Percentiles rank a stretch among this genome's conserved stretches.
Evolutionary conservation across 164 flowering plant genomes (phyloP).

Genomic region (Santalum album): DNA sequence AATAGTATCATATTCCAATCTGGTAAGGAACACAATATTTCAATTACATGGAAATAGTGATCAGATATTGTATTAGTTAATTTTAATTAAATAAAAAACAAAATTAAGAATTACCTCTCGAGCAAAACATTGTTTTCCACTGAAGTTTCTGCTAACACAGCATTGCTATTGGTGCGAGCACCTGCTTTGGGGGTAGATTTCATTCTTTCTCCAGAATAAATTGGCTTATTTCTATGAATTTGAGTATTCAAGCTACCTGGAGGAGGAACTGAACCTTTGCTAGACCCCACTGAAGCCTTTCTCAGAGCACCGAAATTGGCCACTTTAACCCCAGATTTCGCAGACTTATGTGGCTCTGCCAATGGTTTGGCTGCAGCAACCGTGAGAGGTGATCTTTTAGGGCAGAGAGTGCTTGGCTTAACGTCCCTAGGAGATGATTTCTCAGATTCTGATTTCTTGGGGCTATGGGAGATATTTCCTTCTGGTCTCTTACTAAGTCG

Average conservation of each 20-base stretch:
- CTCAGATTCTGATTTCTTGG: slow-evolving; percentile 27
- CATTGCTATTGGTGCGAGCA: slow-evolving; percentile 15
- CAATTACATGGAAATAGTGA: not conserved
- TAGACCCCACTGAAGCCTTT: slow-evolving; percentile 25
- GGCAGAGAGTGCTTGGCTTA: slow-evolving; percentile 21
- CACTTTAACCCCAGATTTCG: slow-evolving; percentile 30
- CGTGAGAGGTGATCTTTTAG: slow-evolving; percentile 29
- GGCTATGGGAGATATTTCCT: slow-evolving; percentile 18
- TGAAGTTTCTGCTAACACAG: slow-evolving; percentile 14
- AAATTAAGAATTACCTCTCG: not conserved
- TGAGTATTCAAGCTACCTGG: slow-evolving; percentile 32
- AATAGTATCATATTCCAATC: slow-evolving; percentile 39
- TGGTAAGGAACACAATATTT: slow-evolving; percentile 11
- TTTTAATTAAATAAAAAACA: too few species aligned
- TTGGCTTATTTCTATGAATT: slow-evolving; percentile 32
- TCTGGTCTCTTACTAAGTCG: slow-evolving; percentile 17
- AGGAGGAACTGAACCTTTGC: slow-evolving; percentile 20
- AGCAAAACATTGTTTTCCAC: slow-evolving; percentile 12
- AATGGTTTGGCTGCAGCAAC: slow-evolving; percentile 14
- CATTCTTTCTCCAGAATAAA: slow-evolving; percentile 30
- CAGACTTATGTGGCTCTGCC: slow-evolving; percentile 23
- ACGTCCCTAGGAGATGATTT: slow-evolving; percentile 23
- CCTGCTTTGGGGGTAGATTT: slow-evolving; percentile 35
- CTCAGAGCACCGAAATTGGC: slow-evolving; percentile 21
- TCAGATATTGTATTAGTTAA: slow-evolving; percentile 34